Percentiles rank a stretch among this genome's conserved stretches.
Conservation (phyloP, 2,329 filamentous ascomycete species). For the Colletotrichum lupini region DNA sequence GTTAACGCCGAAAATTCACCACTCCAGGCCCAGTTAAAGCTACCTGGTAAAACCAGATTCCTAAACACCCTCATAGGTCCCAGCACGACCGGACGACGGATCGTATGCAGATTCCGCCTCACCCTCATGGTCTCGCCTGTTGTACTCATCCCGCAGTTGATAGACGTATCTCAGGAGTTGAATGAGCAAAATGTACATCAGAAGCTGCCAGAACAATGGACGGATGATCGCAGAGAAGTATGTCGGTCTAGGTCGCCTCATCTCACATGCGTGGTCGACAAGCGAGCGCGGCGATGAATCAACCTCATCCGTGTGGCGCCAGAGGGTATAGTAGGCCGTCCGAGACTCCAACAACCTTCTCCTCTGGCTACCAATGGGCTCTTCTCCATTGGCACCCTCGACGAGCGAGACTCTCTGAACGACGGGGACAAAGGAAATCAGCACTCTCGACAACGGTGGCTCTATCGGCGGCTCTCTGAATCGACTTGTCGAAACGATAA, state of each 20-base stretch:
- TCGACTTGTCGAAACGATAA: not conserved
- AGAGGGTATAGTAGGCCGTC: conserved; percentile 43
- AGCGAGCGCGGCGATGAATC: conserved; percentile 34
- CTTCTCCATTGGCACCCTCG: conserved; percentile 12
- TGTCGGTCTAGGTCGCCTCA: not conserved
- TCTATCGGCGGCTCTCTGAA: too few relatives aligned
- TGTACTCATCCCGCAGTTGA: too few relatives aligned
- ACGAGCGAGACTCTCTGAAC: conserved; percentile 38
- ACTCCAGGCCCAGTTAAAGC: not conserved
- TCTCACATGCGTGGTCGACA: conserved; percentile 32
- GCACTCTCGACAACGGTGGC: conserved; percentile 40
- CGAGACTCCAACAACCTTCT: conserved; percentile 41
- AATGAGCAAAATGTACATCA: too few relatives aligned
- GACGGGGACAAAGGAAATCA: conserved; percentile 44
- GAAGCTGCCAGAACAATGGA: not conserved
- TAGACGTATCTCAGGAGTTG: too few relatives aligned
- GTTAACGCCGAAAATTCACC: not conserved
- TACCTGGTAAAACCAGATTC: not conserved
- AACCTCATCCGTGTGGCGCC: conserved; percentile 38
- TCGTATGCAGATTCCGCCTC: not conserved
- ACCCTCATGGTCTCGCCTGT: too few relatives aligned
- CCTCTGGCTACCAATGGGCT: conserved; percentile 23
- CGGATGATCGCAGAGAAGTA: not conserved
- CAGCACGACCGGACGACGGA: not conserved
- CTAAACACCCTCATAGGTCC: not conserved